phyloP scores from a whole-genome alignment of 2,329 filamentous ascomycete genomes.

The Alternaria hordeiaustralica region DNA sequence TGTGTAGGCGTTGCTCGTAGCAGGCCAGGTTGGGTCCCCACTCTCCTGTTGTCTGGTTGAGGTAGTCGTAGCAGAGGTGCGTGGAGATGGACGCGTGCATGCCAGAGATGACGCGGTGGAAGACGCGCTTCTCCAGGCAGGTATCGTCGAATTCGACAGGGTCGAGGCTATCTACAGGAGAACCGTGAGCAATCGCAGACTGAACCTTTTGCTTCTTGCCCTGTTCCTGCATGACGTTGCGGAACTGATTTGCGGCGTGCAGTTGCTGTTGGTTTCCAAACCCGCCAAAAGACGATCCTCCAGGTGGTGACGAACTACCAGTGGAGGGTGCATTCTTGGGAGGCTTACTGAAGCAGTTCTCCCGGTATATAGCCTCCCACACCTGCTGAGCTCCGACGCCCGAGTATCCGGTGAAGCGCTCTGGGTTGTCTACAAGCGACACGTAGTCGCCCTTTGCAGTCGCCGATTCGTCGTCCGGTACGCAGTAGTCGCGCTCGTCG shows the following conservation, averaged over 20 bases:
- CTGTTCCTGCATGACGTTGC: constrained; percentile 65
- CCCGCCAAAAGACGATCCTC: constrained; percentile 50
- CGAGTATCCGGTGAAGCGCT: constrained; percentile 92
- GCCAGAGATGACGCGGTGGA: constrained; percentile 91
- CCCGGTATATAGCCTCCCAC: constrained; percentile 95
- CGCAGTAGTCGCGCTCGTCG: constrained; percentile 95
- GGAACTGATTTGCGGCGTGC: constrained; percentile 66
- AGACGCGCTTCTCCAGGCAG: constrained; percentile 98
- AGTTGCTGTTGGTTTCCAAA: constrained; percentile 53
- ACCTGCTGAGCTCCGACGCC: constrained; percentile 86
- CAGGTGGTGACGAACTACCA: constrained; percentile 44
- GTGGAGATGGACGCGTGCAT: constrained; percentile 99
- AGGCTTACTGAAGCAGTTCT: constrained; percentile 84
- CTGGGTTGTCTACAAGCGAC: constrained; percentile 89
- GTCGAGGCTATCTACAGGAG: constrained; percentile 66
- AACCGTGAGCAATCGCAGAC: constrained; percentile 59
- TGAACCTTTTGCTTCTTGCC: constrained; percentile 67
- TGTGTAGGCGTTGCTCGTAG: constrained; percentile 85
- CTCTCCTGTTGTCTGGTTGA: constrained; percentile 91
- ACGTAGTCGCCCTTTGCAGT: constrained; percentile 94
- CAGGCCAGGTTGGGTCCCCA: constrained; percentile 92
- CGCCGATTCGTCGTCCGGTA: constrained; percentile 91
- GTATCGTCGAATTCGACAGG: constrained; percentile 83
- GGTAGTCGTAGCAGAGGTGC: constrained; percentile 93
- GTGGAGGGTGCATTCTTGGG: constrained; percentile 41